Evolutionary conservation across 2,329 filamentous ascomycete species (phyloP), one percentile per base, ranked within the genome.

Genomic region (Penicillium psychrosexuale): DNA sequence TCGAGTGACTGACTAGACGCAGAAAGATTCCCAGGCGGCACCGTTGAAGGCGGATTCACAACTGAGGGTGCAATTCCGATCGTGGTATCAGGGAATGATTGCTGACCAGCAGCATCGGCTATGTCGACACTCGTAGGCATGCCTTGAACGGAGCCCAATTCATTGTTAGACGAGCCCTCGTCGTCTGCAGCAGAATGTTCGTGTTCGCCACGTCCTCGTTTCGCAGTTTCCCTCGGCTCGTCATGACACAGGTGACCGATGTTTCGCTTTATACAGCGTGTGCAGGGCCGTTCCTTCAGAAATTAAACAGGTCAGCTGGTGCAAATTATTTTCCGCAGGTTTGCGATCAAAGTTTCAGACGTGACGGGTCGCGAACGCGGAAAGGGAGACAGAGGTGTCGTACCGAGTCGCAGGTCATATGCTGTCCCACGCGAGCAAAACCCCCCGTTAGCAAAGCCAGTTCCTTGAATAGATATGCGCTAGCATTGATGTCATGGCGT

Each of bases 241-340:
- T 99, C 94, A 78, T 97, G 94, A 76, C 94, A 99, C 63, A 99
- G 83, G 76, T 99, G 94, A 68, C 93, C 94, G 74, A 99, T 99
- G 78, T 96, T 96, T 70, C 94, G 88, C 79, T 97, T 99, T 77
- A 97, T 90, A 80, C 94, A 99, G 77, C 94, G 85, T 68, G 91
- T 93, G 83, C 94, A 99, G 69, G 94, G 94, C 72, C 94, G 88
- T 80, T 96, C 91, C 91, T 95, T 75, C 31, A 51, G 30, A 48
- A 48, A n/a, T 12, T 5, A 56, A 34, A 58, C 36, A 56, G 47
- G 58, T 65, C 62, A 64, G 56, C 57, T 58, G 45, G 47, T 66
- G 53, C 33, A 47, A 39, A 45, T 59, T 38, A 19, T 49, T 51
- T 49, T 13, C 17, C 43, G 42, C 44, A 56, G 43, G 27, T 51